These are phyloP conservation scores for Circinella umbellata DNA, from an alignment of 371 early-diverging fungal species.

Conservation along the genomic window DNA sequence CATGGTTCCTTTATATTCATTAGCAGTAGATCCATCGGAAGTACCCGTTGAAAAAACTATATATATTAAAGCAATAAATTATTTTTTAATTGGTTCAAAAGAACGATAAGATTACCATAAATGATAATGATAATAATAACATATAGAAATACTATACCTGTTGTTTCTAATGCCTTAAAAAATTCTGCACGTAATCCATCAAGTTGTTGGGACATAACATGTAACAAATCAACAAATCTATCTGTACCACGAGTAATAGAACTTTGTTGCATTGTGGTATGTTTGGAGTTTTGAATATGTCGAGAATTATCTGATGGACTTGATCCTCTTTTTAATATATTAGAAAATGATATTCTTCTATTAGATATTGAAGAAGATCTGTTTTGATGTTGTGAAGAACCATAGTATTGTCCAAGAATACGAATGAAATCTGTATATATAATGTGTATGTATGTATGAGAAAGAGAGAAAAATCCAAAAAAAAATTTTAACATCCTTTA, in stretches of 20 bases:
- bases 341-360: constrained; percentile 4
- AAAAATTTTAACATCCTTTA: constrained; percentile 9
- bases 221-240: constrained; percentile 40
- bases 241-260: constrained; percentile 14
- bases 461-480: neutral
- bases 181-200: constrained; percentile 66
- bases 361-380: constrained; percentile 1
- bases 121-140: neutral
- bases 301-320: constrained; percentile 2
- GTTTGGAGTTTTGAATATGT: neutral
- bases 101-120: too few species aligned
- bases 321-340: neutral
- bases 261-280: neutral
- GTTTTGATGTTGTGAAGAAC: neutral
- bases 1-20: neutral
- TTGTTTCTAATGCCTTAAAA: constrained; percentile 53
- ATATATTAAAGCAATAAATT: too few species aligned
- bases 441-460: neutral
- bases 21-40: constrained; percentile 8
- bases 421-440: constrained; percentile 9
- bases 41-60: constrained; percentile 5
- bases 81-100: too few species aligned
- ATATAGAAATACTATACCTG: constrained; percentile 26
- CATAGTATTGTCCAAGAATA: constrained; percentile 11
- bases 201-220: constrained; percentile 55